Conservation (phyloP, 768 basidiomycete genomes). For the Rhodotorula paludigena region DNA sequence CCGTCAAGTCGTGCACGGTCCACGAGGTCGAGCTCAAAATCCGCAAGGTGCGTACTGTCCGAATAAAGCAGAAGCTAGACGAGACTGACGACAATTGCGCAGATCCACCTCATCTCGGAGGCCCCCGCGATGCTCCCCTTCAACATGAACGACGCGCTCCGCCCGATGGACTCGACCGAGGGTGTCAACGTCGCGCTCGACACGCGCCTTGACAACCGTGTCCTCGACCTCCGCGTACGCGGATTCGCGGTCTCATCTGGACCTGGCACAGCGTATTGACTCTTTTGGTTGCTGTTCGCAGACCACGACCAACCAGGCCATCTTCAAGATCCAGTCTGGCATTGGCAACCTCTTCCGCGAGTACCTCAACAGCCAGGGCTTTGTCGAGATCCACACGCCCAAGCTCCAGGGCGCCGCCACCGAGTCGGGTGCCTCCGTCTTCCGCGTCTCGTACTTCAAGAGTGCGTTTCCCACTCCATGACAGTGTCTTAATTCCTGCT, state of each 20-base stretch:
- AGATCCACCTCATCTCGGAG: constrained; percentile 78
- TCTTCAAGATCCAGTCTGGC: constrained; percentile 86
- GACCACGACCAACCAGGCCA: constrained; percentile 92
- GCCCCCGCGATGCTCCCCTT: constrained; percentile 78
- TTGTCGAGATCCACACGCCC: constrained; percentile 93
- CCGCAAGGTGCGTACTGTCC: constrained; percentile 57
- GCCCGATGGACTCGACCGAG: constrained; percentile 68
- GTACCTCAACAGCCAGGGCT: constrained; percentile 66
- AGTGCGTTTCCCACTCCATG: constrained; percentile 52
- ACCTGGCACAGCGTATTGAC: too few relatives aligned
- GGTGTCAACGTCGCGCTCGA: constrained; percentile 68
- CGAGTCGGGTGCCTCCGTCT: constrained; percentile 92
- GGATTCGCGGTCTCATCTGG: constrained; percentile 14
- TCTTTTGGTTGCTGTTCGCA: constrained; percentile 46
- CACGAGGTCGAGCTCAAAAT: constrained; percentile 82
- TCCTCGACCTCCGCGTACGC: constrained; percentile 83
- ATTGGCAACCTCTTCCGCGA: constrained; percentile 83
- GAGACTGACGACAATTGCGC: neutral
- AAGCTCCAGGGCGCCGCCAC: constrained; percentile 96
- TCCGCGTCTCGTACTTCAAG: constrained; percentile 97
- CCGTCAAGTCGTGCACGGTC: constrained; percentile 86
- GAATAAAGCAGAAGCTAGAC: neutral
- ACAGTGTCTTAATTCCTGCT: neutral
- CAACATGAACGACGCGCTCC: constrained; percentile 82
- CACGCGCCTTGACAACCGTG: constrained; percentile 87